Conservation (phyloP, 768 basidiomycete genomes). For the Psilocybe azurescens region DNA sequence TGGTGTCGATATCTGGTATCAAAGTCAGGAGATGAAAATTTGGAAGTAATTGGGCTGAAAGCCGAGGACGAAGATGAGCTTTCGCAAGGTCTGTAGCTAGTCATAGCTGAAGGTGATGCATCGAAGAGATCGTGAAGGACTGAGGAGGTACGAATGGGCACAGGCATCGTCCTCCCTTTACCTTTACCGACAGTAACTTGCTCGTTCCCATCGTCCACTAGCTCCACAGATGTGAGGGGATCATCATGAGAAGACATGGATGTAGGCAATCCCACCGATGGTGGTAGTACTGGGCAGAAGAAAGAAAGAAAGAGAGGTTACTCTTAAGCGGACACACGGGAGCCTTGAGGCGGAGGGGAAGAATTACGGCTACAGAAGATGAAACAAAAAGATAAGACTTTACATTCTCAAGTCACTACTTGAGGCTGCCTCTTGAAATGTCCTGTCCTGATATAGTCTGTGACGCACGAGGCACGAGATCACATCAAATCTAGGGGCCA, state of each 20-base stretch:
- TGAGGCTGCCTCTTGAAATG: conserved; percentile 36
- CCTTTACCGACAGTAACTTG: conserved; percentile 48
- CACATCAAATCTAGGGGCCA: conserved; percentile 5
- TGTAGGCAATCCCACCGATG: conserved; percentile 19
- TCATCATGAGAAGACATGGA: conserved; percentile 36
- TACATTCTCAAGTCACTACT: conserved; percentile 35
- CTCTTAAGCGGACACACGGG: conserved; percentile 51
- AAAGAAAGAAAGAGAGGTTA: conserved; percentile 50
- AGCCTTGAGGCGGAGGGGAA: conserved; percentile 23
- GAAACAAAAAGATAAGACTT: conserved; percentile 28
- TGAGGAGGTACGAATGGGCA: conserved; percentile 49
- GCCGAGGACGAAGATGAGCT: conserved; percentile 31
- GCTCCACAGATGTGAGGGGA: conserved; percentile 34
- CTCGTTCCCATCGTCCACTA: conserved; percentile 17
- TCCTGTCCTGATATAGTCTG: conserved; percentile 25
- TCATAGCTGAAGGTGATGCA: conserved; percentile 29
- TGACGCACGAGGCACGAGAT: conserved; percentile 31
- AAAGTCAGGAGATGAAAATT: conserved; percentile 27
- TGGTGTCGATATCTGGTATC: conserved; percentile 21
- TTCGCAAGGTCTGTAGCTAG: conserved; percentile 27
- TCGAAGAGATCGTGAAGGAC: conserved; percentile 48
- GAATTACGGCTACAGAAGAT: conserved; percentile 7
- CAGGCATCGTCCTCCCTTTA: conserved; percentile 57
- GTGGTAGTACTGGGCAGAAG: conserved; percentile 12
- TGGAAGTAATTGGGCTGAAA: conserved; percentile 31